A percentile compares a stretch with the other conserved stretches of the same genome.
Evolutionary conservation across 768 basidiomycete species (phyloP).

Genomic region (Serendipita sp.): DNA sequence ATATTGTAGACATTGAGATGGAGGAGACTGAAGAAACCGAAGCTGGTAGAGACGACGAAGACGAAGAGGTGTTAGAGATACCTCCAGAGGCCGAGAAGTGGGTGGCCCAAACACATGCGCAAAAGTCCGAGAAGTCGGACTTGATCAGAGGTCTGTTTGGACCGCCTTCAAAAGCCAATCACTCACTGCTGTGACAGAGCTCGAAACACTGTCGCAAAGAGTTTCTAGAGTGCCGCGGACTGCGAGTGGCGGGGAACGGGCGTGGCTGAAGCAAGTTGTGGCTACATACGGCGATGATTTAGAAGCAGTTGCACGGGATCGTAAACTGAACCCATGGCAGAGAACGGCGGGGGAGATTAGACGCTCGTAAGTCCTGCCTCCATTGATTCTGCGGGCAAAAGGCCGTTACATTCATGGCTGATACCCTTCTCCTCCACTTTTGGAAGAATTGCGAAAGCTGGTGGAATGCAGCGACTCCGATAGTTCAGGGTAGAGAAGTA

Average conservation of each 20-base stretch:
- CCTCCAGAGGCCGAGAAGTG: not conserved
- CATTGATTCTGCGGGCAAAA: not conserved
- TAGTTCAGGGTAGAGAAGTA: not conserved
- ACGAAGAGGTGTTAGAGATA: conserved; percentile 14
- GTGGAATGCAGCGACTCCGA: conserved; percentile 7
- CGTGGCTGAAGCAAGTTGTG: conserved; percentile 50
- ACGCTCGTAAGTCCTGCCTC: conserved; percentile 14
- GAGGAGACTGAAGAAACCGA: conserved; percentile 26
- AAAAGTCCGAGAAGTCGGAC: conserved; percentile 24
- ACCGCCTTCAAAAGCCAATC: conserved; percentile 4
- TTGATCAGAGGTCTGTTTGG: conserved; percentile 21
- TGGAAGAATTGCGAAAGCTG: conserved; percentile 11
- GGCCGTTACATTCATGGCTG: not conserved
- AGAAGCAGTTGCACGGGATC: conserved; percentile 62
- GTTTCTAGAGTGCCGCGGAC: conserved; percentile 36
- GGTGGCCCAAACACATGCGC: not conserved
- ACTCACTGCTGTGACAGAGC: conserved; percentile 26
- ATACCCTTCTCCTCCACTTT: not conserved
- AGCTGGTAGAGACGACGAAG: conserved; percentile 24
- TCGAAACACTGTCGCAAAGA: conserved; percentile 44
- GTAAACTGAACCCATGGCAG: conserved; percentile 67
- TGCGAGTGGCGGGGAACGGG: conserved; percentile 51
- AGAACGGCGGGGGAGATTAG: conserved; percentile 62
- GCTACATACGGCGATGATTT: conserved; percentile 55
- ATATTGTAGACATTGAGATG: conserved; percentile 54